Evolutionary conservation across 164 flowering plant species (phyloP).

Genomic region (Echeveria elegans): DNA sequence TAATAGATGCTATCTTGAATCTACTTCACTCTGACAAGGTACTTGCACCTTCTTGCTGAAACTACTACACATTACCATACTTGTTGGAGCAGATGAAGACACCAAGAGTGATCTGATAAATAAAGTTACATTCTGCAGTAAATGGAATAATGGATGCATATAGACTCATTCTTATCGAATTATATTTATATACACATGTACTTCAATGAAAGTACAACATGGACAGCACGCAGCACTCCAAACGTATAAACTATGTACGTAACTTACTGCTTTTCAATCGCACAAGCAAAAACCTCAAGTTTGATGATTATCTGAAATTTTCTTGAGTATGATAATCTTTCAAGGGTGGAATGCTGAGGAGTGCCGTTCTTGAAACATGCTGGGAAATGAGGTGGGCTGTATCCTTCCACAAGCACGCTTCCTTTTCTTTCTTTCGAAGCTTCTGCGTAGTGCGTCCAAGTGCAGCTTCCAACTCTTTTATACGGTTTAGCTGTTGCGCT

Average conservation of each 20-base stretch:
- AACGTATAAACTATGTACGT: too few relatives aligned
- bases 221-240: too few relatives aligned
- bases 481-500: slow-evolving; percentile 1
- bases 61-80: slow-evolving; percentile 52
- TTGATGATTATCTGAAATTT: not conserved
- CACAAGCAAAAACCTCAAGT: not conserved
- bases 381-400: slow-evolving; percentile 1
- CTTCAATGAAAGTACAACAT: too few relatives aligned
- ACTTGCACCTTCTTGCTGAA: slow-evolving; percentile 78
- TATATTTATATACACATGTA: too few relatives aligned
- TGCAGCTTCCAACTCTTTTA: slow-evolving; percentile 6
- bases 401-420: slow-evolving; percentile 7
- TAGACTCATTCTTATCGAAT: too few relatives aligned
- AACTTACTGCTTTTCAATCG: too few relatives aligned
- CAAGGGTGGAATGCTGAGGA: not conserved
- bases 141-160: too few relatives aligned
- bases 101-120: slow-evolving; percentile 50
- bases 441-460: not conserved
- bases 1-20: slow-evolving; percentile 61
- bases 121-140: too few relatives aligned
- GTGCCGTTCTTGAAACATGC: slow-evolving; percentile 1
- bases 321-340: not conserved
- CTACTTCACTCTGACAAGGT: slow-evolving; percentile 55
- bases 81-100: slow-evolving; percentile 56
- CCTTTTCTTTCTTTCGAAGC: slow-evolving; percentile 4